phyloP scores from a whole-genome alignment of 495 filamentous ascomycete genomes.

The Annulohypoxylon nitens region DNA sequence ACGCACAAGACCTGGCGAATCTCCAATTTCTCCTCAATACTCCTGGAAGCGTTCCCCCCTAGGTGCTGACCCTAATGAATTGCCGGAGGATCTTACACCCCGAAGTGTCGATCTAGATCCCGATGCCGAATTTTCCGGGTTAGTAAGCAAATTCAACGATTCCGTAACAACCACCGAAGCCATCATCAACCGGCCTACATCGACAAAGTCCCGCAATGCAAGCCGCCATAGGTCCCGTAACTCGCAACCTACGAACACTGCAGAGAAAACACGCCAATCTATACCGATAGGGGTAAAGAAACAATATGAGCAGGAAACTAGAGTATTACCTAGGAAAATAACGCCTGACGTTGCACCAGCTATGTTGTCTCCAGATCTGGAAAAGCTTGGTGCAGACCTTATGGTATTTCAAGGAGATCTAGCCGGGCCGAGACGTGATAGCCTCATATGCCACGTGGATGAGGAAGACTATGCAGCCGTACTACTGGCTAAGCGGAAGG shows the following conservation, averaged over 20 bases:
- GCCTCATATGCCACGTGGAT: slow-evolving; percentile 42
- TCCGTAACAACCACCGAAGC: not conserved
- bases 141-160: slow-evolving; percentile 7
- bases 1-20: slow-evolving; percentile 1
- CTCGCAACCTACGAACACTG: slow-evolving; percentile 5
- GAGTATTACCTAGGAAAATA: slow-evolving; percentile 2
- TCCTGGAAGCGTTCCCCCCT: slow-evolving; percentile 16
- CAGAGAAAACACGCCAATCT: slow-evolving; percentile 7
- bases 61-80: not conserved
- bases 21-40: slow-evolving; percentile 29
- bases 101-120: slow-evolving; percentile 15
- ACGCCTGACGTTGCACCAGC: slow-evolving; percentile 4
- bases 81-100: slow-evolving; percentile 1
- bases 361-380: slow-evolving; percentile 30
- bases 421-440: slow-evolving; percentile 35
- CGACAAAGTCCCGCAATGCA: slow-evolving; percentile 29
- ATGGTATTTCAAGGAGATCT: slow-evolving; percentile 41
- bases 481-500: slow-evolving; percentile 27
- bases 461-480: slow-evolving; percentile 41
- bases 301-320: not conserved
- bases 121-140: slow-evolving; percentile 12
- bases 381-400: slow-evolving; percentile 42
- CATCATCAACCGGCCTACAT: slow-evolving; percentile 17
- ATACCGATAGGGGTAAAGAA: slow-evolving; percentile 3
- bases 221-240: slow-evolving; percentile 23